Conservation (phyloP, 306 rosid species). For the Sophora flavescens region DNA sequence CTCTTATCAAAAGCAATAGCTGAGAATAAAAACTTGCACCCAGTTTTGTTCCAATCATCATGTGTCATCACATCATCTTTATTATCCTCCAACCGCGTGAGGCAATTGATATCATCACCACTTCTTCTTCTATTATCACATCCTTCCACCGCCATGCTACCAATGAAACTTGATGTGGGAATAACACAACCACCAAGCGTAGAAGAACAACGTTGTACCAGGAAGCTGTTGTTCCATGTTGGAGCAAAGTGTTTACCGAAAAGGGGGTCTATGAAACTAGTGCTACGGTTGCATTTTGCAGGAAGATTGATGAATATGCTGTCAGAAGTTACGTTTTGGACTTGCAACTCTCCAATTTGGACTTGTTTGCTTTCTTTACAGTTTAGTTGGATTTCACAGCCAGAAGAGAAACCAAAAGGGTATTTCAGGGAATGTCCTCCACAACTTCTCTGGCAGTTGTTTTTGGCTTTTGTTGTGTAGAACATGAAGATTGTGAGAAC, state of each 20-base stretch:
- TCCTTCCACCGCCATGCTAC: background rate
- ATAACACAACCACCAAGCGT: conserved; percentile 50
- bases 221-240: conserved; percentile 58
- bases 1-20: conserved; percentile 54
- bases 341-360: conserved; percentile 51
- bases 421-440: conserved; percentile 47
- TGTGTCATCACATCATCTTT: fast-evolving
- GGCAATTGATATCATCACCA: conserved; percentile 55
- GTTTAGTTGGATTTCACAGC: conserved; percentile 52
- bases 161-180: conserved; percentile 38
- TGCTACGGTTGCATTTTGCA: conserved; percentile 53
- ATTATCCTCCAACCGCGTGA: conserved; percentile 14
- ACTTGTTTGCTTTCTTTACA: conserved; percentile 33
- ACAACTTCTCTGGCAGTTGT: conserved; percentile 44
- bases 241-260: conserved; percentile 54
- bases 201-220: conserved; percentile 53
- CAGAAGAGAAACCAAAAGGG: conserved; percentile 74
- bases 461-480: conserved; percentile 47
- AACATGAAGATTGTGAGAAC: conserved; percentile 45
- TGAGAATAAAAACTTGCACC: conserved; percentile 60
- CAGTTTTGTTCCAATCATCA: background rate
- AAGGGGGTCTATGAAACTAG: conserved; percentile 35
- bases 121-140: conserved; percentile 23
- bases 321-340: conserved; percentile 56
- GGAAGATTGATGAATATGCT: conserved; percentile 65